Conservation (phyloP, 2,329 filamentous ascomycete genomes). For the Fusarium sp. region DNA sequence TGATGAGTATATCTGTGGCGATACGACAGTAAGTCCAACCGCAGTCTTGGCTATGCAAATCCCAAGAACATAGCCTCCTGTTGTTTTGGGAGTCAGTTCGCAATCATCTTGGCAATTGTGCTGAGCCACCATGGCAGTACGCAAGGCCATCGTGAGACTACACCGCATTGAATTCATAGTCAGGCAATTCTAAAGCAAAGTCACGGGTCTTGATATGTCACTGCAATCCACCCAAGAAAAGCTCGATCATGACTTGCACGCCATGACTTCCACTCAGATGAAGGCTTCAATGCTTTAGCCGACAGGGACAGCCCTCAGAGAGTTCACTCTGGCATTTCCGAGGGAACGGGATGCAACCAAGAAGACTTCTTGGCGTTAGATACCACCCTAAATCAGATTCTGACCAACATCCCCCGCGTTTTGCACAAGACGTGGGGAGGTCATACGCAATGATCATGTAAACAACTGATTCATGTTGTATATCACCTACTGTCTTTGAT, state of each 20-base stretch:
- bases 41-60: background rate
- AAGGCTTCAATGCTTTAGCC: background rate
- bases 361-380: background rate
- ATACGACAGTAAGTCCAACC: background rate
- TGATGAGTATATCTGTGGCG: background rate
- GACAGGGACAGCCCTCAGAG: conserved; percentile 6
- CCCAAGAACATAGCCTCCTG: background rate
- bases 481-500: background rate
- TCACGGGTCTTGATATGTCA: background rate
- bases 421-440: conserved; percentile 8
- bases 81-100: background rate
- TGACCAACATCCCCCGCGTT: conserved; percentile 24
- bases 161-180: background rate
- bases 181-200: background rate
- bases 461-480: conserved; percentile 19
- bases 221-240: background rate
- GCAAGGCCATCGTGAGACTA: background rate
- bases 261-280: background rate
- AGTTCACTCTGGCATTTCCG: conserved; percentile 16
- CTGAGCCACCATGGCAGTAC: background rate
- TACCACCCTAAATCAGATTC: conserved; percentile 11
- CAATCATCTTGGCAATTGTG: background rate
- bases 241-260: background rate
- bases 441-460: conserved; percentile 28
- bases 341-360: conserved; percentile 17